Conservation (phyloP, 2,329 filamentous ascomycete species). For the Clonostachys byssicola region DNA sequence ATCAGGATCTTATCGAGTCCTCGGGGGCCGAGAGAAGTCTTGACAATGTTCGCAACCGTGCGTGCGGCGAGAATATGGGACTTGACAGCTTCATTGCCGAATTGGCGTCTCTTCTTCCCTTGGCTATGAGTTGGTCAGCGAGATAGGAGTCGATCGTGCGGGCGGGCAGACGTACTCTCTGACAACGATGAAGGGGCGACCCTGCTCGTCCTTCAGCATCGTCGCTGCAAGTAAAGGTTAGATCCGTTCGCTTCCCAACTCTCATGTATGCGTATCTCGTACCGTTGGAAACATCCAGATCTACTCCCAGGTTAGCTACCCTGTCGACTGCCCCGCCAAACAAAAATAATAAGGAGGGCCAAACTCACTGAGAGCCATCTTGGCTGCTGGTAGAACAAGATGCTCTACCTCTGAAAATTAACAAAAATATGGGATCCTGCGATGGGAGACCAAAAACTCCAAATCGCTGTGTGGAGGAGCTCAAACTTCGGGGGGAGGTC, state of each 20-base stretch:
- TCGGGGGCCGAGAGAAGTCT: constrained; percentile 90
- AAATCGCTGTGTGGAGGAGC: neutral
- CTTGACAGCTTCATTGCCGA: constrained; percentile 96
- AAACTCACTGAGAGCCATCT: constrained; percentile 33
- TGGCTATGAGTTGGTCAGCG: constrained; percentile 54
- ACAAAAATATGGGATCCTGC: constrained; percentile 3
- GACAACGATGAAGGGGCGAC: constrained; percentile 95
- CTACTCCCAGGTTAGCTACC: constrained; percentile 42
- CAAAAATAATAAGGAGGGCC: constrained; percentile 7
- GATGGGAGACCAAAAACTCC: constrained; percentile 3
- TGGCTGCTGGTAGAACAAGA: constrained; percentile 18
- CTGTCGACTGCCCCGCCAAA: constrained; percentile 3
- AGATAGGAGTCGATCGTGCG: constrained; percentile 1
- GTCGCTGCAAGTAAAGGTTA: constrained; percentile 38
- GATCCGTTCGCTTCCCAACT: constrained; percentile 5
- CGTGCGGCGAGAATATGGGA: constrained; percentile 95
- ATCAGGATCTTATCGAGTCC: constrained; percentile 99
- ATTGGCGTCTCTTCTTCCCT: constrained; percentile 95
- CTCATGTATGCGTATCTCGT: constrained; percentile 22
- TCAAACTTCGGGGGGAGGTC: constrained; percentile 20
- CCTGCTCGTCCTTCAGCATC: constrained; percentile 95
- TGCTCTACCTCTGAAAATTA: constrained; percentile 10
- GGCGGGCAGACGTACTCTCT: constrained; percentile 68
- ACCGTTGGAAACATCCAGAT: constrained; percentile 84
- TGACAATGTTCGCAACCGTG: constrained; percentile 95